Evolutionary conservation across 441 rosid species (phyloP).

Genomic region (Euphorbia celastroides): DNA sequence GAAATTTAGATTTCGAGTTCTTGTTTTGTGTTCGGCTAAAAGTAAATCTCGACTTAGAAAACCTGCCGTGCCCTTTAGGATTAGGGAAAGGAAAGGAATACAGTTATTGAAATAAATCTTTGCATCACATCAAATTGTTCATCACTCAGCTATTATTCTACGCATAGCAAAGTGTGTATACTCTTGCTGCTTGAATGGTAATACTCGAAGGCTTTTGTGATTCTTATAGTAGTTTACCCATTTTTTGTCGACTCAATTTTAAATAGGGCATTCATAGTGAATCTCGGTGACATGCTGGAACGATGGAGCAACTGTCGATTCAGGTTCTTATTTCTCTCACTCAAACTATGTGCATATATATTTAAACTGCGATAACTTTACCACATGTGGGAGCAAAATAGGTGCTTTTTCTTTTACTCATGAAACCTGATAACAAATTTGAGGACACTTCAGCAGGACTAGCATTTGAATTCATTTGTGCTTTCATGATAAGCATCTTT

Average conservation of each 20-base stretch:
- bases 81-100: background rate
- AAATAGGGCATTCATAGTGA: slow-evolving; percentile 69
- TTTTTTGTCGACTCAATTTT: slow-evolving; percentile 15
- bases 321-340: slow-evolving; percentile 43
- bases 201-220: background rate
- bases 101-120: background rate
- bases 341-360: background rate
- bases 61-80: background rate
- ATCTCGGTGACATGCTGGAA: slow-evolving; percentile 84
- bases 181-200: background rate
- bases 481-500: background rate
- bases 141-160: background rate
- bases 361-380: background rate
- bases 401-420: background rate
- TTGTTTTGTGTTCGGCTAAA: background rate
- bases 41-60: background rate
- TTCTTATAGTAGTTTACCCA: background rate
- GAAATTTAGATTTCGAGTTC: background rate
- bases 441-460: background rate
- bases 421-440: background rate
- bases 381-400: background rate
- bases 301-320: slow-evolving; percentile 86
- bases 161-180: background rate
- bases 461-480: background rate
- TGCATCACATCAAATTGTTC: background rate